Evolutionary conservation across 2,329 filamentous ascomycete species (phyloP), one percentile per base, ranked within the genome.

Genomic region (Fusarium sp.): DNA sequence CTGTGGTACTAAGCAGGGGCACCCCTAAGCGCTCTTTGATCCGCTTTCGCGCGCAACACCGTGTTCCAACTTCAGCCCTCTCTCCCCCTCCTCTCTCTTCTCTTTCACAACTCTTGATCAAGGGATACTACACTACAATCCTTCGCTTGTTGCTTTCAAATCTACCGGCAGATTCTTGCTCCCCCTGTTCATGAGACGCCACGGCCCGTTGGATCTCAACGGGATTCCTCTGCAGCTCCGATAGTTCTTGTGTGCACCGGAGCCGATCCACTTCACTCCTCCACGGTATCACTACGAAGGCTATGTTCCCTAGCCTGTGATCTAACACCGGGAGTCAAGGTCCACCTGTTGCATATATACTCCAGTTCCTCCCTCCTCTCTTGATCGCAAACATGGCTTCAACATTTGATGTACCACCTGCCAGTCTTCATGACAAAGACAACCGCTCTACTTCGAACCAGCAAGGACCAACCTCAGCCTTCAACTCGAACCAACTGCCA

Each of bases 311-410:
- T 72, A 71, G 73, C 66, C 71, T 71, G 71, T 78, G 74, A 78
- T 68, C 63, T 66, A 68, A 72, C 72, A 65, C 63, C 56, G 73
- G 73, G 73, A 75, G 63, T 66, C 55, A 54, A 74, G 64, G 59
- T 70, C 63, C 61, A 66, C 69, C 37, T 43, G 43, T 60, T 74
- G 48, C 78, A 81, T 80, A 81, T 81, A 80, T 76, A 72, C 72
- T 71, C 61, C 37, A 68, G 72, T 68, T 66, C 69, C 71, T 69
- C 69, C 63, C 67, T 49, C 44, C 41, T 60, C 49, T 49, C 54
- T 54, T 39, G 63, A 53, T 47, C 68, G 71, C 73, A 75, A 75
- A 71, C 74, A 84, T 85, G 83, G 79, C 82, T 78, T 83, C 81
- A 49, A 78, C 79, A 70, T 83, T 80, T 73, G 80, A 80, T 63